Base-by-base conservation (phyloP, 2,329 filamentous ascomycete species). In the Cladobotryum protrusum region DNA sequence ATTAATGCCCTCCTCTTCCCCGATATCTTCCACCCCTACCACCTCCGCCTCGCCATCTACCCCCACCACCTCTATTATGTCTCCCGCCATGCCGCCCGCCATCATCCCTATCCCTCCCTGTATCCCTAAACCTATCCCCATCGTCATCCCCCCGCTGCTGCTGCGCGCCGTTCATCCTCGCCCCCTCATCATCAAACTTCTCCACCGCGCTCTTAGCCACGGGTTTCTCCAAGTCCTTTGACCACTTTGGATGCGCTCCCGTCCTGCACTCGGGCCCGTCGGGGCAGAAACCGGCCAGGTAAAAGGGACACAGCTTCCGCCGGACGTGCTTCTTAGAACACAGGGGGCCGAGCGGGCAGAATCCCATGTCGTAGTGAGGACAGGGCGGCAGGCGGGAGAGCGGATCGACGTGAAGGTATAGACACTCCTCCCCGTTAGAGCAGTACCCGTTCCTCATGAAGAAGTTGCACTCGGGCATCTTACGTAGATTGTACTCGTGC, bases 381-480 rank as follows among this genome's bases (percentile, higher is more conserved):
- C 90, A 95, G 1, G 87, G 83, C 20, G 83, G 88, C 59, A 89
- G 74, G 63, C 89, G 85, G 54, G 86, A 83, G 65, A 89, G 79
- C 45, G 90, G 87, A 61, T 93, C 89, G 61, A 95, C 87, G 70
- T 96, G 89, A 43, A 95, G 82, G 67, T 95, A 96, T 5, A 95
- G 76, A 64, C 93, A 99, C 71, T 99, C 93, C 68, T 97, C 92
- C 58, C 92, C 93, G 71, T 96, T 96, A 56, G 87, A 89, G 72
- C 93, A 99, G 67, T 95, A 96, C 49, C 89, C 89, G 64, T 93
- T 95, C 54, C 90, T 82, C 51, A 90, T 85, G 71, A 92, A 97
- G 70, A 96, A 95, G 64, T 95, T 95, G 73, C 93, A 99, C 73
- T 97, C 93, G 55, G 93, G 91, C 89, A 97, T 97, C 69, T 93